Base-by-base conservation (phyloP, 2,329 filamentous ascomycete genomes). In the Cadophora luteo-olivacea region DNA sequence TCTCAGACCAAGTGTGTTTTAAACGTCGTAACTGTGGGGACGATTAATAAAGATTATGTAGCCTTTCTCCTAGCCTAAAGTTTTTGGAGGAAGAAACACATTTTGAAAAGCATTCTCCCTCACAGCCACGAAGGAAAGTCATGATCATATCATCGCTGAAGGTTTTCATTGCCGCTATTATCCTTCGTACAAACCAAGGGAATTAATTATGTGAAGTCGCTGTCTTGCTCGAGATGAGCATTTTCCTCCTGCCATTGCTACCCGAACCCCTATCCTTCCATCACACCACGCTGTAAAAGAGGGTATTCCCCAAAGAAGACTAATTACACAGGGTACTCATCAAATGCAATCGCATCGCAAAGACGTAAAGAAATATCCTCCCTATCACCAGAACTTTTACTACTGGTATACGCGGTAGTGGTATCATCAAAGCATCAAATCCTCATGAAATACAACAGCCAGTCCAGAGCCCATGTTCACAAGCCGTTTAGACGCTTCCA, bases 351-450 rank as follows among this genome's bases (percentile, higher is more conserved):
- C 38, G 48, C 65, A 60, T 57, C 24, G 12, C 19, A 19, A 32
- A 60, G 48, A 61, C 51, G 38, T 25, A 52, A 64, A 22, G 49
- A 38, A 41, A 49, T 25, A n/a, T 25, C 32, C 25, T 16, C 51
- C 57, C 49, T 33, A 25, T 58, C 9, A 48, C 51, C n/a, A 66
- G 12, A 41, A 22, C 55, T 6, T 49, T 16, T 29, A 38, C 49
- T 49, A 49, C 32, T 64, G 58, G 61, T 68, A 70, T 69, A 48
- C 63, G 68, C 71, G 61, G 58, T 70, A 70, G 64, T 73, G 72
- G 72, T 73, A 73, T 73, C 70, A 71, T 67, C 11, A 72, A 71
- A 70, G 70, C 61, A 68, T 63, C 64, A 69, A 65, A 66, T 68
- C 65, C 64, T 57, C 49, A 61, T 66, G 66, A 64, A 45, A 57